Evolutionary conservation across 106 monocot genomes (phyloP).

Genomic region (Dactylorhiza incarnata): DNA sequence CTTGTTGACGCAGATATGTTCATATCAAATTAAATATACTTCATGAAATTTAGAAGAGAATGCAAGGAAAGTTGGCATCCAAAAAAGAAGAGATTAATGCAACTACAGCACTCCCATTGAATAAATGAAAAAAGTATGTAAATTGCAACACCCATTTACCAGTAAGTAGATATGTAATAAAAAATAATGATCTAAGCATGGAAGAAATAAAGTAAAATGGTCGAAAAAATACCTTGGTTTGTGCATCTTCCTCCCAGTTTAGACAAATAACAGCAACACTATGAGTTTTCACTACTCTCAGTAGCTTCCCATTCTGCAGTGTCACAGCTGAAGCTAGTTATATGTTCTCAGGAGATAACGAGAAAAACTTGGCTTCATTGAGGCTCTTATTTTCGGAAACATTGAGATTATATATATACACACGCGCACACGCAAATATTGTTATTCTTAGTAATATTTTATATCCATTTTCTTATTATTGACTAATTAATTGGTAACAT

Average conservation of each 20-base stretch:
- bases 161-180: not conserved
- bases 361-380: not conserved
- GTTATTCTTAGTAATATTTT: not conserved
- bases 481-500: not conserved
- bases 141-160: not conserved
- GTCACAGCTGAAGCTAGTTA: not conserved
- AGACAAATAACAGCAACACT: conserved; percentile 62
- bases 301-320: conserved; percentile 80
- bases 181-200: not conserved
- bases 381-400: not conserved
- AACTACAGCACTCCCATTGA: not conserved
- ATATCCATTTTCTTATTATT: not conserved
- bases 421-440: not conserved
- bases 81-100: not conserved
- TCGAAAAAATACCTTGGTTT: conserved; percentile 27
- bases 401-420: not conserved
- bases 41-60: not conserved
- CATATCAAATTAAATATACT: not conserved
- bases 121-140: not conserved
- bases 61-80: not conserved
- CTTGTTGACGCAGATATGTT: not conserved
- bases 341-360: not conserved
- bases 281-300: conserved; percentile 55
- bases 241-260: conserved; percentile 73
- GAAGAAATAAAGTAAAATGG: not conserved